These are phyloP conservation scores for Kondoa malvinella DNA, from an alignment of 768 basidiomycete species.

Conservation along the genomic window DNA sequence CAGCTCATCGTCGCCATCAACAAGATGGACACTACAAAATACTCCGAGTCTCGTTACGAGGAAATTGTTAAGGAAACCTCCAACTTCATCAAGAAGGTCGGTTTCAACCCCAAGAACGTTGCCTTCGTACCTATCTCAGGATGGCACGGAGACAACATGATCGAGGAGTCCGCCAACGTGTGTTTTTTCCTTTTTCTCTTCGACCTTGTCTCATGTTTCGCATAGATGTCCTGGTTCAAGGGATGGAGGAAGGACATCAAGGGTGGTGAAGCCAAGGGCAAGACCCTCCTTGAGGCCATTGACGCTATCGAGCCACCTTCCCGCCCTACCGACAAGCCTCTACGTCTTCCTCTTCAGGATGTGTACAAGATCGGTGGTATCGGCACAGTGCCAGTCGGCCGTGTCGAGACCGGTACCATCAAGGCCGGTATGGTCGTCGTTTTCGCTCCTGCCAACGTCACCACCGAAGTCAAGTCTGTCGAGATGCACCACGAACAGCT, in stretches of 20 bases:
- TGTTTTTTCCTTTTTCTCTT: conserved; percentile 9
- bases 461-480: conserved; percentile 99
- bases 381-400: conserved; percentile 98
- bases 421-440: conserved; percentile 94
- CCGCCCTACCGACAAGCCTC: conserved; percentile 97
- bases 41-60: conserved; percentile 98
- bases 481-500: conserved; percentile 98
- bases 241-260: conserved; percentile 98
- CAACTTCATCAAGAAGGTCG: conserved; percentile 50
- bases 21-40: conserved; percentile 99
- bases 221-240: conserved; percentile 98
- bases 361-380: conserved; percentile 99
- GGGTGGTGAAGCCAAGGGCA: conserved; percentile 81
- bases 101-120: conserved; percentile 96
- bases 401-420: conserved; percentile 99
- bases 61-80: conserved; percentile 39
- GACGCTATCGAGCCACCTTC: conserved; percentile 96
- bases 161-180: conserved; percentile 80
- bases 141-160: conserved; percentile 99
- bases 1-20: conserved; percentile 99
- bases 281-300: conserved; percentile 98
- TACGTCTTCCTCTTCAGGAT: conserved; percentile 99
- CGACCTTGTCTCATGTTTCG: conserved; percentile 11
- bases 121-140: conserved; percentile 99
- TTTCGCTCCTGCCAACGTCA: conserved; percentile 93